These are phyloP conservation scores for Drechslerella coelobrocha DNA, from an alignment of 2,329 filamentous ascomycete species.

Conservation along the genomic window DNA sequence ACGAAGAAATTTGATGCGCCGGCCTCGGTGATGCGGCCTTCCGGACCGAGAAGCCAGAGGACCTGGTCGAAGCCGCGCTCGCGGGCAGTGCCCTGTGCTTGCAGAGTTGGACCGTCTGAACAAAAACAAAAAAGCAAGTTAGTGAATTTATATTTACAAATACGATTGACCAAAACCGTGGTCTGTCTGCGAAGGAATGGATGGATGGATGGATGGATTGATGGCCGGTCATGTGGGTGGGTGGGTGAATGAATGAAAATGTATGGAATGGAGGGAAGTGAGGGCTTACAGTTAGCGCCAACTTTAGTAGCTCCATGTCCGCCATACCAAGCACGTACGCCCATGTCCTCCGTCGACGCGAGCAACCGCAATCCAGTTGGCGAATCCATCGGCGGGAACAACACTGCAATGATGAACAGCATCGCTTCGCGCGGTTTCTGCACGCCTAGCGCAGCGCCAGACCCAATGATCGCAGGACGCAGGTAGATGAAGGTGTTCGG, in stretches of 20 bases:
- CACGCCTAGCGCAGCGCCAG: constrained; percentile 79
- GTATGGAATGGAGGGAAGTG: too few relatives aligned
- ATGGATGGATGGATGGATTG: too few relatives aligned
- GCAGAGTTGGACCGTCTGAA: constrained; percentile 71
- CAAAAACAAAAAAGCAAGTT: too few relatives aligned
- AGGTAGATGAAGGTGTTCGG: constrained; percentile 80
- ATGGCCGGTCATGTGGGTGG: too few relatives aligned
- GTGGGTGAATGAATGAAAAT: too few relatives aligned
- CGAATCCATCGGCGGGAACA: constrained; percentile 57
- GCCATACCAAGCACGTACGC: constrained; percentile 84
- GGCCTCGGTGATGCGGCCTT: constrained; percentile 84
- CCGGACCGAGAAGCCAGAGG: constrained; percentile 85
- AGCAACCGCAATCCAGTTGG: constrained; percentile 63
- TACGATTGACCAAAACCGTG: too few relatives aligned
- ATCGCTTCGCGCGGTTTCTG: constrained; percentile 81
- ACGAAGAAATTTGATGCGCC: constrained; percentile 93
- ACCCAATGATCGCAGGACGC: constrained; percentile 85
- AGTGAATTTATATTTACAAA: too few relatives aligned
- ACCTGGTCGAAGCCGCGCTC: constrained; percentile 82
- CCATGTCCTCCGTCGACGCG: constrained; percentile 79
- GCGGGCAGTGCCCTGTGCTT: constrained; percentile 77
- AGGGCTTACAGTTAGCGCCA: constrained; percentile 77
- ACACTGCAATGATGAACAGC: constrained; percentile 77
- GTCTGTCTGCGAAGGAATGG: too few relatives aligned
- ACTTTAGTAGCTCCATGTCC: constrained; percentile 88